Conservation (phyloP, 768 basidiomycete species). For the Lactifluus pinguis region DNA sequence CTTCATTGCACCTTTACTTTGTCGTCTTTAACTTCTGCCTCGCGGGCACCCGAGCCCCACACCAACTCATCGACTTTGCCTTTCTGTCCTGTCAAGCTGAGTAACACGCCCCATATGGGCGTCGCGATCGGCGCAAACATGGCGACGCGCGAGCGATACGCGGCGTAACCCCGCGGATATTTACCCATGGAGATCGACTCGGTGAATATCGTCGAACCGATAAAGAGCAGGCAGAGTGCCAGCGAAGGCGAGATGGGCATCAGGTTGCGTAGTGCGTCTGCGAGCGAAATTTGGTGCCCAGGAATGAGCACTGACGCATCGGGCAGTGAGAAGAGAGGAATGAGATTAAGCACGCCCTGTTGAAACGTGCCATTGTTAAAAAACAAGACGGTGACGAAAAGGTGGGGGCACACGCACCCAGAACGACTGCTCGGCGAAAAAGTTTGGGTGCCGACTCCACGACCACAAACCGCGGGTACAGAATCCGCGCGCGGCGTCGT, state of each 20-base stretch:
- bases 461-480: slow-evolving; percentile 78
- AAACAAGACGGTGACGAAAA: background rate
- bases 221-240: slow-evolving; percentile 61
- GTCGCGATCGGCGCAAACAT: slow-evolving; percentile 61
- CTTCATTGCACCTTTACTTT: slow-evolving; percentile 20
- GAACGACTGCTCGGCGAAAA: slow-evolving; percentile 81
- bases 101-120: slow-evolving; percentile 33
- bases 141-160: slow-evolving; percentile 69
- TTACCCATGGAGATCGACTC: slow-evolving; percentile 73
- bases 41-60: slow-evolving; percentile 27
- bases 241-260: slow-evolving; percentile 46
- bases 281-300: slow-evolving; percentile 20
- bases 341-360: slow-evolving; percentile 59
- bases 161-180: slow-evolving; percentile 58
- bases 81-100: slow-evolving; percentile 32
- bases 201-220: slow-evolving; percentile 67
- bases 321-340: slow-evolving; percentile 47
- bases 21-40: slow-evolving; percentile 22
- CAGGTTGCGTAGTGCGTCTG: slow-evolving; percentile 23
- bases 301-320: slow-evolving; percentile 3
- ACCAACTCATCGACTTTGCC: slow-evolving; percentile 33
- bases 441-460: slow-evolving; percentile 88
- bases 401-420: slow-evolving; percentile 42
- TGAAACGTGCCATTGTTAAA: background rate
- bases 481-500: slow-evolving; percentile 73